Percentiles rank a stretch among this genome's conserved stretches.
These are phyloP conservation scores for Choanephora cucurbitarum DNA, from an alignment of 371 early-diverging fungal species.

Conservation along the genomic window DNA sequence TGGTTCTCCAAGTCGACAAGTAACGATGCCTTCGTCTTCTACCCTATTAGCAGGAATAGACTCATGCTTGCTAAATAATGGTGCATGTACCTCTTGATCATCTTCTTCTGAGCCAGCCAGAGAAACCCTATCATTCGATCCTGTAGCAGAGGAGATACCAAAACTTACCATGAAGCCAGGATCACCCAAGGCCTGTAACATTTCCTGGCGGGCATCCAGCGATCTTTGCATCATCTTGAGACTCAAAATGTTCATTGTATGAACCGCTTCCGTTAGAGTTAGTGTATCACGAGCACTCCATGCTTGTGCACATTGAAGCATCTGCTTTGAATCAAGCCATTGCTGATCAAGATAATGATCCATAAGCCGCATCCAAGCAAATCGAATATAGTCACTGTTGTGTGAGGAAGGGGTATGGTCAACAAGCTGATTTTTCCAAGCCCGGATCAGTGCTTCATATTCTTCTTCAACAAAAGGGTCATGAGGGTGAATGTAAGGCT, in stretches of 20 bases:
- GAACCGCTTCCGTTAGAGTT: constrained; percentile 32
- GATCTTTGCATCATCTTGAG: constrained; percentile 40
- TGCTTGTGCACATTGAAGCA: constrained; percentile 46
- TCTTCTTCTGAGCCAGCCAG: constrained; percentile 21
- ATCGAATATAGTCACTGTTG: constrained; percentile 20
- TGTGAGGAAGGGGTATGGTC: constrained; percentile 15
- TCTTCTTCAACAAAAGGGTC: constrained; percentile 34
- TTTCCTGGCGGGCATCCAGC: constrained; percentile 37
- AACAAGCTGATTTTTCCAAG: constrained; percentile 37
- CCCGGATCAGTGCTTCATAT: constrained; percentile 35
- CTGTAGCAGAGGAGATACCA: constrained; percentile 1
- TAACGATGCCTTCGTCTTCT: constrained; percentile 9
- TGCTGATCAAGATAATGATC: constrained; percentile 43
- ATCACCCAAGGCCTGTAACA: constrained; percentile 29
- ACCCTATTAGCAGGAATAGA: constrained; percentile 2
- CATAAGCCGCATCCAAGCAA: constrained; percentile 33
- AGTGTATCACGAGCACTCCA: constrained; percentile 38
- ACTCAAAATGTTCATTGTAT: constrained; percentile 42
- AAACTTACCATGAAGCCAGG: constrained; percentile 22
- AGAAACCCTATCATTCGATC: background rate
- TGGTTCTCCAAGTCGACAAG: background rate
- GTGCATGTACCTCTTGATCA: constrained; percentile 20
- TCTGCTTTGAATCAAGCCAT: constrained; percentile 45
- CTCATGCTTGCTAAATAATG: constrained; percentile 19
- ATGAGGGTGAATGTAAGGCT: constrained; percentile 16